These are phyloP conservation scores for Scutellaria galericulata DNA, from an alignment of 257 asterid genomes.

Conservation along the genomic window DNA sequence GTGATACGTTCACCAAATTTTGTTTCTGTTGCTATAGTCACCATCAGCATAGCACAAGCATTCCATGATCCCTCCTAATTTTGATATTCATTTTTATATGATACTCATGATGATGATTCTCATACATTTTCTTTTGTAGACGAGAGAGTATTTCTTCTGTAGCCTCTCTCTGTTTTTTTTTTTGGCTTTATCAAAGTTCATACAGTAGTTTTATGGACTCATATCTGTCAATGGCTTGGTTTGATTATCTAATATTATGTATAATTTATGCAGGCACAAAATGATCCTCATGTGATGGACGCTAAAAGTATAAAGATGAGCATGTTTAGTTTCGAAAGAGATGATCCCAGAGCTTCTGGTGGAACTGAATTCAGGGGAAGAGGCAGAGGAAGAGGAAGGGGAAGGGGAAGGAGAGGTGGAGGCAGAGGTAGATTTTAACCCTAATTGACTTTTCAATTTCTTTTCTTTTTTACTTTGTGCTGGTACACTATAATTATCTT, in stretches of 20 bases:
- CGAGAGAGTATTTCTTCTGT: neutral
- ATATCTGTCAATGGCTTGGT: constrained; percentile 10
- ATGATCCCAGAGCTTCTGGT: constrained; percentile 46
- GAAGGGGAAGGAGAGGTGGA: constrained; percentile 51
- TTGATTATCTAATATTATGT: constrained; percentile 26
- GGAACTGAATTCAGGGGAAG: constrained; percentile 61
- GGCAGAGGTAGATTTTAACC: constrained; percentile 52
- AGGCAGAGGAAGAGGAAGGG: constrained; percentile 71
- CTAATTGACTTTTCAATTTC: constrained; percentile 1
- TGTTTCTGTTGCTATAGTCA: constrained; percentile 14
- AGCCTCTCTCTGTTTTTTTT: no score
- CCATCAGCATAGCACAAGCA: constrained; percentile 21
- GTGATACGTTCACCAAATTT: constrained; percentile 19
- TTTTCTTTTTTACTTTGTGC: constrained; percentile 4
- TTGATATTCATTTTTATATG: neutral
- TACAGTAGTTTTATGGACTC: no score
- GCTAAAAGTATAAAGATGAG: constrained; percentile 71
- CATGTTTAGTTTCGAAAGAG: constrained; percentile 77
- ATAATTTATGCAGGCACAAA: constrained; percentile 53
- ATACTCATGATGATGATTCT: constrained; percentile 11
- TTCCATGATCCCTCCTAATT: neutral
- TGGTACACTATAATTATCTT: constrained; percentile 20
- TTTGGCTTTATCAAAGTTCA: no score
- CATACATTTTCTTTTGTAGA: neutral
- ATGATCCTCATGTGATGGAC: constrained; percentile 44